These are phyloP conservation scores for Cubamyces sp. DNA, from an alignment of 768 basidiomycete genomes.

Conservation along the genomic window DNA sequence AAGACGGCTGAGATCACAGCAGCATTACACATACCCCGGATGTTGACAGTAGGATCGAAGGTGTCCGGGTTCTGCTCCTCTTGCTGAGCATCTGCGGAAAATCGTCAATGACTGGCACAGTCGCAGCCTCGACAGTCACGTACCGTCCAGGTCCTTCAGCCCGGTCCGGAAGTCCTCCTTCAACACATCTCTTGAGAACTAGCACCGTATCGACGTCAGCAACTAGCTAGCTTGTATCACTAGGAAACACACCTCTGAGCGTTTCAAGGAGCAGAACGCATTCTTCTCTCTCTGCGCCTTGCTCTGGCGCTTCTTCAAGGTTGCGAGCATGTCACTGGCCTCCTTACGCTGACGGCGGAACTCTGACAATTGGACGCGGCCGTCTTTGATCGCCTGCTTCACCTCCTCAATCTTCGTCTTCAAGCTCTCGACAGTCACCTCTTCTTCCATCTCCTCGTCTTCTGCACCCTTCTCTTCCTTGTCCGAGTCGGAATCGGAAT, in stretches of 20 bases:
- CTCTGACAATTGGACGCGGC: constrained; percentile 42
- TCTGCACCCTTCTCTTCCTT: constrained; percentile 33
- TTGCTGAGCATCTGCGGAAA: constrained; percentile 51
- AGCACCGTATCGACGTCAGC: not conserved
- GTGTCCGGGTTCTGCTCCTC: constrained; percentile 59
- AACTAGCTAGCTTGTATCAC: not conserved
- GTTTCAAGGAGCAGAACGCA: constrained; percentile 60
- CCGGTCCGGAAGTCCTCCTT: constrained; percentile 50
- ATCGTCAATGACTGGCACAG: not conserved
- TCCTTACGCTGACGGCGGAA: constrained; percentile 48
- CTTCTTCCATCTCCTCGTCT: constrained; percentile 41
- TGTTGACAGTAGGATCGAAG: constrained; percentile 54
- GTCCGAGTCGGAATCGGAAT: constrained; percentile 11
- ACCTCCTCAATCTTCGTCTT: constrained; percentile 48
- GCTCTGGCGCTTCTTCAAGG: constrained; percentile 44
- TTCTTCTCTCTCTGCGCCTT: constrained; percentile 54
- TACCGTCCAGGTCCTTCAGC: constrained; percentile 62
- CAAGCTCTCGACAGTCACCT: constrained; percentile 49
- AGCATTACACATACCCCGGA: constrained; percentile 46
- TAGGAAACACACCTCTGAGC: constrained; percentile 49
- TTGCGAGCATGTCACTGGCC: constrained; percentile 40
- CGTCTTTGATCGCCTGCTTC: constrained; percentile 45
- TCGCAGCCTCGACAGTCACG: constrained; percentile 9
- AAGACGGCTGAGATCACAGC: not conserved
- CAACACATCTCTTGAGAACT: not conserved